Conservation (phyloP, 2,329 filamentous ascomycete species). For the Plectosphaerella plurivora region DNA sequence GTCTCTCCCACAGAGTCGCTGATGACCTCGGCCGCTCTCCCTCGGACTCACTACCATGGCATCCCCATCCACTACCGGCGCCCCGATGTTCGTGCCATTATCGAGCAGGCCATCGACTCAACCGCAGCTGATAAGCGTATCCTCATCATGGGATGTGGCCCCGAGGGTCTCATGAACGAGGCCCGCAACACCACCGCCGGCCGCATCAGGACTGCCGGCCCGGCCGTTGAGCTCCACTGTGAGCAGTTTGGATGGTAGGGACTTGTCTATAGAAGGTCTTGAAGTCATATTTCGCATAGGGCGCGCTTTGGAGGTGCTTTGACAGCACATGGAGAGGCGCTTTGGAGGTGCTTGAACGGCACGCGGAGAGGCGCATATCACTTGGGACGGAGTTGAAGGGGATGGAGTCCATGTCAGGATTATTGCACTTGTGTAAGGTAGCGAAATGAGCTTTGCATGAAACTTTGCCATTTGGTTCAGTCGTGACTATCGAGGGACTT, state of each 20-base stretch:
- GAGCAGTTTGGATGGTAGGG: slow-evolving; percentile 41
- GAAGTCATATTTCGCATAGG: not conserved
- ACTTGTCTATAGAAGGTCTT: not conserved
- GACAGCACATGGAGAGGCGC: too few relatives aligned
- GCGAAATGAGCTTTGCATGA: too few relatives aligned
- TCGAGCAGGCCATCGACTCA: slow-evolving; percentile 23
- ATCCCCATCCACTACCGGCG: slow-evolving; percentile 23
- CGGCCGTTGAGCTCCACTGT: slow-evolving; percentile 42
- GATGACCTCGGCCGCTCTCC: slow-evolving; percentile 1
- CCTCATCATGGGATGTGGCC: slow-evolving; percentile 42
- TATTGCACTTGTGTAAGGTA: too few relatives aligned
- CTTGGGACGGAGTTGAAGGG: too few relatives aligned
- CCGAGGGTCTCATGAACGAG: slow-evolving; percentile 32
- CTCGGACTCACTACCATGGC: slow-evolving; percentile 6
- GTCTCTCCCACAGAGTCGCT: not conserved
- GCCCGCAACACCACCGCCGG: slow-evolving; percentile 35
- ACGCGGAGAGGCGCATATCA: too few relatives aligned
- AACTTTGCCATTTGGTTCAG: too few relatives aligned
- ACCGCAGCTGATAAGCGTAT: slow-evolving; percentile 25
- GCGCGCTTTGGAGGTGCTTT: not conserved
- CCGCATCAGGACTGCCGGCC: slow-evolving; percentile 33
- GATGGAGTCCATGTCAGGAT: too few relatives aligned
- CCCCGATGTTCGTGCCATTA: slow-evolving; percentile 30
- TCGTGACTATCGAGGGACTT: too few relatives aligned
- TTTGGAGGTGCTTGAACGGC: too few relatives aligned